Conservation (phyloP, 1,284 basidiomycete species). For the Anthracocystis walkeri region DNA sequence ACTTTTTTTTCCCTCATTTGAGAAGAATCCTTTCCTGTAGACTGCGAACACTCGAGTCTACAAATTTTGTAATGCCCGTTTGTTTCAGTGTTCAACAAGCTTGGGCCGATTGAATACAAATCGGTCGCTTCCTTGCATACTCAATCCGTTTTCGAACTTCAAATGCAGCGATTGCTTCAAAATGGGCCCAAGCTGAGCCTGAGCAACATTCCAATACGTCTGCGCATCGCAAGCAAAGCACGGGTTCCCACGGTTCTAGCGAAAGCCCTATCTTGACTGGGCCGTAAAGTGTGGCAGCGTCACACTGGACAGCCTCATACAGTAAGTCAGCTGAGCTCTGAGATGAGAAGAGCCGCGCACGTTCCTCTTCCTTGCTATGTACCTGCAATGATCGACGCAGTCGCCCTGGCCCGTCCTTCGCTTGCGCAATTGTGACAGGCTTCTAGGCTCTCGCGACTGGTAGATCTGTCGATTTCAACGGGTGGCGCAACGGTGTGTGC, state of each 20-base stretch:
- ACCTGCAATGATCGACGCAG: not conserved
- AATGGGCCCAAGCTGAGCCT: not conserved
- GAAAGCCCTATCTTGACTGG: not conserved
- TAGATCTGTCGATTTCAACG: not conserved
- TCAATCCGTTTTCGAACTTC: constrained; percentile 6
- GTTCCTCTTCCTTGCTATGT: constrained; percentile 11
- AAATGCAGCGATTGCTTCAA: not conserved
- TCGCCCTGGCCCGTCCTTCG: not conserved
- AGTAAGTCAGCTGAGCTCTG: too few species aligned
- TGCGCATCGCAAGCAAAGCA: not conserved
- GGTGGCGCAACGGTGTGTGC: constrained; percentile 1
- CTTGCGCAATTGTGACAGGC: not conserved
- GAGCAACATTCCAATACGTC: not conserved
- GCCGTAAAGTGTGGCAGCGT: too few species aligned
- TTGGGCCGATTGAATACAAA: constrained; percentile 2
- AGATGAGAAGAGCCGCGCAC: constrained; percentile 4
- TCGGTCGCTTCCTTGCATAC: not conserved
- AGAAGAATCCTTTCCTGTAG: constrained; percentile 31
- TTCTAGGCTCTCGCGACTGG: constrained; percentile 1
- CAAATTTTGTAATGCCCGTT: not conserved
- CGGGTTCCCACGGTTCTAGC: not conserved
- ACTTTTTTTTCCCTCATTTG: constrained; percentile 9
- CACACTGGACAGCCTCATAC: too few species aligned
- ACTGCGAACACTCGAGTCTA: constrained; percentile 1
- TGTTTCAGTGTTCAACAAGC: not conserved